Percentiles rank a stretch among this genome's conserved stretches.
Conservation (phyloP, 2,329 filamentous ascomycete genomes). For the Pseudogymnoascus sp. region DNA sequence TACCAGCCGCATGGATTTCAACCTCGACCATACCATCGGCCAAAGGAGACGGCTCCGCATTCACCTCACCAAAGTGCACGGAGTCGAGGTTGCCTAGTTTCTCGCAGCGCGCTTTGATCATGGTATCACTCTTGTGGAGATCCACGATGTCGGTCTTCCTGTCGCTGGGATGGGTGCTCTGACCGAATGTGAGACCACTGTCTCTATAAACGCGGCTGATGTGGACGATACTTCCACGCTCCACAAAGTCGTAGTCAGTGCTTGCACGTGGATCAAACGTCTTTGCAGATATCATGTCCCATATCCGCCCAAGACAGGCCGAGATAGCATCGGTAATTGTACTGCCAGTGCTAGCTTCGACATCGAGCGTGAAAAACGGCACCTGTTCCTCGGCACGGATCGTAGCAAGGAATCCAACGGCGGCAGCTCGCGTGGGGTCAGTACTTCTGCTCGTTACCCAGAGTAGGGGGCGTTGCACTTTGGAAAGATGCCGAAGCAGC, state of each 20-base stretch:
- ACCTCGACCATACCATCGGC: background rate
- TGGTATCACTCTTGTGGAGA: slow-evolving; percentile 8
- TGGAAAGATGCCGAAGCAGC: background rate
- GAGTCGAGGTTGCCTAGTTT: slow-evolving; percentile 1
- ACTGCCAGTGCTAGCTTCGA: background rate
- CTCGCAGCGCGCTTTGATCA: slow-evolving; percentile 3
- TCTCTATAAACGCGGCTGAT: slow-evolving; percentile 25
- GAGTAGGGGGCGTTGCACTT: slow-evolving; percentile 1
- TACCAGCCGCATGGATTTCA: background rate
- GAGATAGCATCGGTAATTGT: background rate
- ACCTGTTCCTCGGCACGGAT: slow-evolving; percentile 15
- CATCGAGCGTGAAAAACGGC: slow-evolving; percentile 13
- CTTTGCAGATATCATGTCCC: background rate
- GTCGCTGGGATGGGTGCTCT: slow-evolving; percentile 1
- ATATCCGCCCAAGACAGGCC: background rate
- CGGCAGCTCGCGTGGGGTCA: background rate
- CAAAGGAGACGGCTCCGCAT: background rate
- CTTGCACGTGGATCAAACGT: background rate
- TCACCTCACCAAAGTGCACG: background rate
- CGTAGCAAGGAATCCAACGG: slow-evolving; percentile 9
- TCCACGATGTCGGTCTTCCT: background rate
- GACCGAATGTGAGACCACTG: slow-evolving; percentile 16
- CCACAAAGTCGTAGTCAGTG: slow-evolving; percentile 26
- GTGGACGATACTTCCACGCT: slow-evolving; percentile 24
- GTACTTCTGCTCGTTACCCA: slow-evolving; percentile 11